Evolutionary conservation across 2,329 filamentous ascomycete genomes (phyloP).

Genomic region (Alternaria atra): DNA sequence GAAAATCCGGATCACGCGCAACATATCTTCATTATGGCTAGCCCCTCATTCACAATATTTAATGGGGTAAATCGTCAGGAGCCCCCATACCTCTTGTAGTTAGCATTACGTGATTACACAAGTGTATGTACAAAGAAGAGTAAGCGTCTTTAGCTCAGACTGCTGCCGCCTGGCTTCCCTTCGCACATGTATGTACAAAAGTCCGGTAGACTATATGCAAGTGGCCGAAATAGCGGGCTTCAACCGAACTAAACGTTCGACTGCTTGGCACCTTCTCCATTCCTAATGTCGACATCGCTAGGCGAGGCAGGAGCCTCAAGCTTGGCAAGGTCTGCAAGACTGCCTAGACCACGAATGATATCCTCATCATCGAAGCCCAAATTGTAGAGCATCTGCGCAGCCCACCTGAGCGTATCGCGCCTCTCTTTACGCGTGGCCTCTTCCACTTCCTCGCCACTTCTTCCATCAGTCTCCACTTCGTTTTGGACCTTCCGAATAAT

Average conservation of each 20-base stretch:
- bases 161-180: neutral
- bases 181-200: constrained; percentile 14
- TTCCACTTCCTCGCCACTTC: constrained; percentile 22
- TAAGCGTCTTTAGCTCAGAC: neutral
- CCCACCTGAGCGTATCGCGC: constrained; percentile 44
- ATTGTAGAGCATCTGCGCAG: constrained; percentile 39
- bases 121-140: constrained; percentile 20
- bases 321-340: constrained; percentile 41
- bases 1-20: constrained; percentile 15
- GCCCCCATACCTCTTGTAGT: neutral
- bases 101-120: constrained; percentile 25
- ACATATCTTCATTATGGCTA: constrained; percentile 5
- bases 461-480: constrained; percentile 36
- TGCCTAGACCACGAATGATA: constrained; percentile 42
- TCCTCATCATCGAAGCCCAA: constrained; percentile 47
- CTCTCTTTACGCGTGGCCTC: constrained; percentile 28
- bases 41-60: neutral
- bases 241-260: neutral
- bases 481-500: constrained; percentile 46
- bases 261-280: neutral
- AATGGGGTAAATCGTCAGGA: neutral
- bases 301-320: constrained; percentile 37
- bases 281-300: constrained; percentile 9
- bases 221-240: constrained; percentile 26
- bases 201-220: constrained; percentile 25